phyloP scores from a whole-genome alignment of 2,329 filamentous ascomycete genomes.

The Fusarium virguliforme region DNA sequence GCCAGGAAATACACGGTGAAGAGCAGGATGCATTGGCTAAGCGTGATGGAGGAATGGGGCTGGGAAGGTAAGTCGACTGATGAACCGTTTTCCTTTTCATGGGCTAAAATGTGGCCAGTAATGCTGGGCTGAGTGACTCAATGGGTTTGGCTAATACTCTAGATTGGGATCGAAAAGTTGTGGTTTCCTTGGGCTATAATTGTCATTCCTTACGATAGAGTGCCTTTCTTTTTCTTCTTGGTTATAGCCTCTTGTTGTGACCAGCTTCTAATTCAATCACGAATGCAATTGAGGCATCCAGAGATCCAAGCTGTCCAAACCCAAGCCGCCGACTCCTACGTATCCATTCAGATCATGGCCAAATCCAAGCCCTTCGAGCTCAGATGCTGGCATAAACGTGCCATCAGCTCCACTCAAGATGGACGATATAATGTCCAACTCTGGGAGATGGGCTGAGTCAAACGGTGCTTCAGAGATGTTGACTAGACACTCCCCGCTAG shows the following conservation, averaged over 20 bases:
- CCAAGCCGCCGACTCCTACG: neutral
- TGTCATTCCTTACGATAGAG: neutral
- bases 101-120: slow-evolving; percentile 5
- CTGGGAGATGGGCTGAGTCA: neutral
- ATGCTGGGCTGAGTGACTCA: neutral
- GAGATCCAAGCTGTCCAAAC: neutral
- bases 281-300: neutral
- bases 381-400: neutral
- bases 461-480: neutral
- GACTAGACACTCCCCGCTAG: neutral
- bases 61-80: slow-evolving; percentile 37
- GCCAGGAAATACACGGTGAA: slow-evolving; percentile 15
- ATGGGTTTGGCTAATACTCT: neutral
- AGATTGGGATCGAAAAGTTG: neutral
- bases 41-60: slow-evolving; percentile 37
- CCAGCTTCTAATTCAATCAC: neutral
- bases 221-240: neutral
- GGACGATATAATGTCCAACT: neutral
- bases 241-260: neutral
- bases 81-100: neutral
- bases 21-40: slow-evolving; percentile 33
- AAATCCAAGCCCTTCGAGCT: slow-evolving; percentile 6
- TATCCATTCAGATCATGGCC: neutral
- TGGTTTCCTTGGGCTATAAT: neutral
- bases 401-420: neutral